Evolutionary conservation across 257 asterid species (phyloP), one percentile per base, ranked within the genome.

Genomic region (Jacaranda copaia): DNA sequence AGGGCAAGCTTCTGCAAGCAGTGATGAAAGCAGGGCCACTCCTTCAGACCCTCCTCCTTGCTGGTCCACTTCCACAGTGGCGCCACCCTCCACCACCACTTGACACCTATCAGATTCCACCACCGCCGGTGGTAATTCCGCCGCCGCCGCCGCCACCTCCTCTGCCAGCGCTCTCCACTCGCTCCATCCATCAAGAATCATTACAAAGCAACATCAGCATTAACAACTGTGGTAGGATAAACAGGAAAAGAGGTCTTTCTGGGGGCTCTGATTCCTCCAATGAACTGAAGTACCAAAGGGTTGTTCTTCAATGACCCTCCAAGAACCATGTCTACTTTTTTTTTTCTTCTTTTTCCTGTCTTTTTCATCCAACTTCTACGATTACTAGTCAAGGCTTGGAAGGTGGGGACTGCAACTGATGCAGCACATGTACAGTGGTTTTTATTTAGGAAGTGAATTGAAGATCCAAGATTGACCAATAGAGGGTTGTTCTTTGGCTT

Each of bases 1-100:
- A 89, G 57, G 98, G 98, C 2, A 85, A 85, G 70, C 81, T 94
- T 38, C 82, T 94, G 73, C 85, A 88, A 66, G 97, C 98, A 57
- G 96, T 93, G 43, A 88, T 89, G 86, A 86, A 85, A 73, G 98
- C 98, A 43, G 98, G 98, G 20, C 97, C 98, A 5, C 72, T 93
- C 36, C 88, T 93, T 4, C 96, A 93, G 77, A 88, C 96, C 13
- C 91, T 91, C 51, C 84, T 93, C 70, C 87, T 93, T 61, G 95
- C 96, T 19, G 98, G 98, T 2, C 96, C 97, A 42, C 90, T 93
- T 3, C 98, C 98, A 0, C 91, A 83, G 85, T 93, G 98, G 98
- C 91, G 95, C 86, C 96, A 91, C 90, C 98, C 97, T 38, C 98
- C 98, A 13, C 97, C 98, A 5, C 87, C 94, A 0, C 84, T 93